Evolutionary conservation across 2,329 filamentous ascomycete species (phyloP), one percentile per base, ranked within the genome.

Genomic region (Grosmannia penicillata): DNA sequence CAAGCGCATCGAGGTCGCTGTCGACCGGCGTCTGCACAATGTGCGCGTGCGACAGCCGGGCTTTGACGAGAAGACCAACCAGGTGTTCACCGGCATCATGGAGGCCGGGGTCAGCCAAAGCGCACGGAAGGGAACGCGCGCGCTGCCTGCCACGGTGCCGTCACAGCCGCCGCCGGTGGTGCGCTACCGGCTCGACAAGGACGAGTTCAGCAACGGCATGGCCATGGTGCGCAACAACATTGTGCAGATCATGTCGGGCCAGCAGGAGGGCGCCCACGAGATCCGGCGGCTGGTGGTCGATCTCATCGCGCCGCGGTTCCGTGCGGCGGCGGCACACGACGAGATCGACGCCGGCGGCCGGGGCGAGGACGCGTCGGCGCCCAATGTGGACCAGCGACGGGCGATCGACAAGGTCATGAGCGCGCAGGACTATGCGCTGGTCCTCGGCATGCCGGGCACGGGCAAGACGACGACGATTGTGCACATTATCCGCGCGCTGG

Each of bases 181-280:
- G 6, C 66, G 75, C 35, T 98, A 94, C 51, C 80, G 91, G 19
- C 65, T 98, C 4, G 91, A 98, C 59, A 95, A 95, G 55, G 91
- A 98, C 51, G 91, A 98, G 53, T 98, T 98, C 58, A 93, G 85
- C 59, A 96, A 93, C 51, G 91, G 91, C 41, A 93, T 98, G 84
- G 86, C 91, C 4, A 81, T 82, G 23, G 83, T 94, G 33, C 78
- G 91, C 38, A 95, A 94, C 58, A 98, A 96, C 49, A 70, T 98
- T 1, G 75, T 96, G 24, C 83, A 87, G 48, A 73, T 94, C 50
- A 96, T 98, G 87, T 75, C 83, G 29, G 76, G 86, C 47, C 74
- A 75, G 31, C 65, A 79, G 2, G 78, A 75, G 48, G 78, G 78
- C 34, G 76, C 83, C 17, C 66, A 69, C 33, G 69, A 86, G 50